A percentile compares a stretch with the other conserved stretches of the same genome.
Conservation (phyloP, 2,329 filamentous ascomycete genomes). For the Gnomoniopsis smithogilvyi region DNA sequence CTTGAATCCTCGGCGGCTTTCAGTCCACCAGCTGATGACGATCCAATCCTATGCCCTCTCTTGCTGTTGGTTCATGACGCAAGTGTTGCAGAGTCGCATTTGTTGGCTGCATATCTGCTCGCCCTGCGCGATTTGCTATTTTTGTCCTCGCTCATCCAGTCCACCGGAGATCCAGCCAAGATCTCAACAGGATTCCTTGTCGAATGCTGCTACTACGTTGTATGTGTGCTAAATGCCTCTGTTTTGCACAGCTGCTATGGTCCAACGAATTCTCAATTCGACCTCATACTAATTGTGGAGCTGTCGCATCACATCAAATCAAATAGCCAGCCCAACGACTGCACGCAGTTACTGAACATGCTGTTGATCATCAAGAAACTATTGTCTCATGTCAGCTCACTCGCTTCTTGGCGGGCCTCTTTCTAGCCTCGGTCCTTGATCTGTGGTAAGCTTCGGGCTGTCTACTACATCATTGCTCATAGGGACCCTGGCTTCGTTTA, state of each 20-base stretch:
- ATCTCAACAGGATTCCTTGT: neutral
- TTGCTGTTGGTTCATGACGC: neutral
- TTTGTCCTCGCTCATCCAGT: conserved; percentile 9
- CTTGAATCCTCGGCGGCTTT: neutral
- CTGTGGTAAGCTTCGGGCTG: neutral
- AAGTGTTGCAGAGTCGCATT: neutral
- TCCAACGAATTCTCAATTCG: too few species aligned
- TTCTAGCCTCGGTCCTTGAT: neutral
- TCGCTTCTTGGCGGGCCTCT: neutral
- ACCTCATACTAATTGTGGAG: neutral
- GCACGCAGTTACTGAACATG: neutral
- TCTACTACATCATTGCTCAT: neutral
- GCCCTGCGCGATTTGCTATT: conserved; percentile 9
- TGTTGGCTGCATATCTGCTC: neutral
- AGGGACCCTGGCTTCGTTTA: neutral
- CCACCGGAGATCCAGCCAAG: conserved; percentile 1
- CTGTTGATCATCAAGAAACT: neutral
- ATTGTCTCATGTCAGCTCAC: neutral
- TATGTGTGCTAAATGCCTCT: too few species aligned
- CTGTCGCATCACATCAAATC: neutral
- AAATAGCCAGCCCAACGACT: neutral
- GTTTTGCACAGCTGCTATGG: too few species aligned
- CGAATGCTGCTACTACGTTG: too few species aligned
- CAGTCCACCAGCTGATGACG: neutral
- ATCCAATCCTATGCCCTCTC: neutral